phyloP scores from a whole-genome alignment of 768 basidiomycete genomes.

The Candolleomyces aberdarensis region DNA sequence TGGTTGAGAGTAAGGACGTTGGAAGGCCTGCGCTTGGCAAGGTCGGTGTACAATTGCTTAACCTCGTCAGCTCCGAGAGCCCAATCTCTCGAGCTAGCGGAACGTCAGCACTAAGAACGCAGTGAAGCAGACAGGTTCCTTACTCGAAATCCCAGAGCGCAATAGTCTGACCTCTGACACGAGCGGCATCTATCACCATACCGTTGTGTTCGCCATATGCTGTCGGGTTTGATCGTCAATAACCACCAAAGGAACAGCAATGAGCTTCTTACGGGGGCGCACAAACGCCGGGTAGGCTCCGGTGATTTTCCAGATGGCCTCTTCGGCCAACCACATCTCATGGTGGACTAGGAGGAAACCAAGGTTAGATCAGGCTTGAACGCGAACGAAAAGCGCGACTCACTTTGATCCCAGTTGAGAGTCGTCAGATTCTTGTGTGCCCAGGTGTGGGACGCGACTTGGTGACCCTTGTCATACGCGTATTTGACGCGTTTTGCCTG shows the following conservation, averaged over 20 bases:
- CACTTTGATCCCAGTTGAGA: constrained; percentile 21
- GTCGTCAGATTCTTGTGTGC: constrained; percentile 21
- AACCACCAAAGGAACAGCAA: background rate
- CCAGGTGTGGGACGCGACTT: constrained; percentile 33
- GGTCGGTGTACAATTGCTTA: constrained; percentile 23
- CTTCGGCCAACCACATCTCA: constrained; percentile 21
- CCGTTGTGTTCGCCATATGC: constrained; percentile 17
- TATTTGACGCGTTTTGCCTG: constrained; percentile 18
- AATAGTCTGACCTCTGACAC: constrained; percentile 10
- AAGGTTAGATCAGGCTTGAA: background rate
- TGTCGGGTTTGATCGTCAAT: background rate
- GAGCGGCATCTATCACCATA: constrained; percentile 12
- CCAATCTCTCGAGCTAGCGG: constrained; percentile 33
- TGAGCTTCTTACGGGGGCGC: constrained; percentile 20
- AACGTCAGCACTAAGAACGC: constrained; percentile 18
- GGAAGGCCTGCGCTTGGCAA: constrained; percentile 22
- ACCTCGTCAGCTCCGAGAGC: constrained; percentile 21
- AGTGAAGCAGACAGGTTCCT: background rate
- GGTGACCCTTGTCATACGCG: constrained; percentile 25
- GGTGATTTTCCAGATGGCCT: constrained; percentile 20
- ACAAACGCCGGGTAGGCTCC: constrained; percentile 21
- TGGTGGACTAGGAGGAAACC: constrained; percentile 13
- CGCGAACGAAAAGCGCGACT: constrained; percentile 3
- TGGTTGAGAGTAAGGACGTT: constrained; percentile 38
- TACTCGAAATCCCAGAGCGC: constrained; percentile 22